These are phyloP conservation scores for Cytospora chrysosperma DNA, from an alignment of 2,329 filamentous ascomycete genomes.

Conservation along the genomic window DNA sequence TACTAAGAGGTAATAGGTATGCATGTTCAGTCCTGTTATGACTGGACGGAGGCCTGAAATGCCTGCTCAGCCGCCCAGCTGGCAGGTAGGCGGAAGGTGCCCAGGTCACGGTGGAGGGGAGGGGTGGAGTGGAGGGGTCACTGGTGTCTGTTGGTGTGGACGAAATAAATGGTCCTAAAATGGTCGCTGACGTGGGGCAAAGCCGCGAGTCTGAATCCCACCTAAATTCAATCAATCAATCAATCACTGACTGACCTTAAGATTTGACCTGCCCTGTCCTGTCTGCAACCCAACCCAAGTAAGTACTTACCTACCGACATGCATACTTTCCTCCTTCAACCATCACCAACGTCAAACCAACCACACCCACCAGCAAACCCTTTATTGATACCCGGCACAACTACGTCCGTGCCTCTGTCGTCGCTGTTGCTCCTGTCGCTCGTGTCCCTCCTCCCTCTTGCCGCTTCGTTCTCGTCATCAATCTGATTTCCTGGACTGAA, in stretches of 20 bases:
- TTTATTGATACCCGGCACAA: conserved; percentile 4
- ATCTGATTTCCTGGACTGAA: background rate
- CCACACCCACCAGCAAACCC: background rate
- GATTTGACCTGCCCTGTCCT: no score
- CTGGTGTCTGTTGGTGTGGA: no score
- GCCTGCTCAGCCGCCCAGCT: background rate
- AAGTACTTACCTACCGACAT: background rate
- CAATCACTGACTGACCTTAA: no score
- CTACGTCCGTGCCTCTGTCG: background rate
- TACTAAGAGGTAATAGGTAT: no score
- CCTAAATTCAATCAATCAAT: background rate
- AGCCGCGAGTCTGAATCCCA: background rate
- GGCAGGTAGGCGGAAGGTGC: no score
- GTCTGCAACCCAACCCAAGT: no score
- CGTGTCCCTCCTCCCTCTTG: background rate
- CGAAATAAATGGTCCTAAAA: no score
- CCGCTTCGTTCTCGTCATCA: background rate
- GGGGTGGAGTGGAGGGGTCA: no score
- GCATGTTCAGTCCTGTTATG: background rate
- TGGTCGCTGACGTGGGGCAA: background rate
- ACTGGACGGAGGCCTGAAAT: background rate
- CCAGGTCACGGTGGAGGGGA: no score
- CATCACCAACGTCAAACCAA: background rate
- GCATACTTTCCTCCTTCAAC: background rate
- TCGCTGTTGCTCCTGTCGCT: background rate